These are phyloP conservation scores for Lachancea fermentati DNA, from an alignment of 805 yeast genomes.

Conservation along the genomic window DNA sequence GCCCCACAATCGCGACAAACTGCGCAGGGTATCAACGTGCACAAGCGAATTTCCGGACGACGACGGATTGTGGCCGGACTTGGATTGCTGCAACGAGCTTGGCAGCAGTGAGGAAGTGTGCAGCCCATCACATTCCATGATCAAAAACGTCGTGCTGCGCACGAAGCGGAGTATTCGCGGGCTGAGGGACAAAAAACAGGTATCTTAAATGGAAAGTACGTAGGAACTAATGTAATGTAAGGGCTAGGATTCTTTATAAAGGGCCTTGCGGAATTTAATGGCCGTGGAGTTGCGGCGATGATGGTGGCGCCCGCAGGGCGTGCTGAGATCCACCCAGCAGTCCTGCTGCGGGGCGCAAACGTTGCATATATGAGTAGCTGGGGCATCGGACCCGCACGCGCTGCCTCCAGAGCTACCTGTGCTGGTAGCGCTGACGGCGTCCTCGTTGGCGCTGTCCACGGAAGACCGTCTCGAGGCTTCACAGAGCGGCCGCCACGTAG, in stretches of 20 bases:
- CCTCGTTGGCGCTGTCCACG: not conserved
- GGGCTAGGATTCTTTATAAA: constrained; percentile 6
- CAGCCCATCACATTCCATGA: constrained; percentile 4
- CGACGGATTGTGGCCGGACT: constrained; percentile 8
- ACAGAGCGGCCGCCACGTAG: not conserved
- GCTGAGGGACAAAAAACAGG: constrained; percentile 2
- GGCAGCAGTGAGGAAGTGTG: constrained; percentile 1
- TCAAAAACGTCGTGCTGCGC: constrained; percentile 9
- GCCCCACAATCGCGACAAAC: not conserved
- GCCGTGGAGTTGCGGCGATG: constrained; percentile 30
- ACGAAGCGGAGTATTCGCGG: constrained; percentile 9
- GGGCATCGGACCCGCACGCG: not conserved
- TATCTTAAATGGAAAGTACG: not conserved
- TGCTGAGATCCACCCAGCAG: constrained; percentile 14
- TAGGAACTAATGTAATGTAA: constrained; percentile 2
- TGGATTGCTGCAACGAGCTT: not conserved
- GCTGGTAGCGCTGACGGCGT: not conserved
- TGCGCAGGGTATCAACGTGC: constrained; percentile 2
- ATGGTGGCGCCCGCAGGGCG: constrained; percentile 29
- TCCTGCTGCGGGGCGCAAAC: not conserved
- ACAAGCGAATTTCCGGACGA: constrained; percentile 5
- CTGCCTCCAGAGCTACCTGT: not conserved
- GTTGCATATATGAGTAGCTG: not conserved
- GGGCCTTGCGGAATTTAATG: constrained; percentile 24
- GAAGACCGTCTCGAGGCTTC: not conserved